phyloP scores from a whole-genome alignment of 1,139 yeast species.

The Sporopachydermia cereana region DNA sequence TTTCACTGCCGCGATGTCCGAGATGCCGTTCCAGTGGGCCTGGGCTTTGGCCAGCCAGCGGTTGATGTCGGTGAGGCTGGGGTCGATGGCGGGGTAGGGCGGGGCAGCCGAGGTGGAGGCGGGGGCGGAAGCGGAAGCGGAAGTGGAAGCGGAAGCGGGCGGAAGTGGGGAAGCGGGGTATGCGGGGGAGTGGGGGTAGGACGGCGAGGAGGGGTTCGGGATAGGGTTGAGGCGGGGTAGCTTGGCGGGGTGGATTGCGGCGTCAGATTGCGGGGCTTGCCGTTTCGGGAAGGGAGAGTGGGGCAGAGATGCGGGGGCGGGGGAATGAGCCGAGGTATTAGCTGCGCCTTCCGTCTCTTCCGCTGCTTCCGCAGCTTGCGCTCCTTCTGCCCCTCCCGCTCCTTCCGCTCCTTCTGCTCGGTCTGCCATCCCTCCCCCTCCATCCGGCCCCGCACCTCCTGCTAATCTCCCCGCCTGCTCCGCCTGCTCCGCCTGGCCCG shows the following conservation, averaged over 20 bases:
- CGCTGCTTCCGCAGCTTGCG: neutral
- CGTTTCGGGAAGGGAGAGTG: neutral
- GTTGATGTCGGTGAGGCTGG: neutral
- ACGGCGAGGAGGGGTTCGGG: neutral
- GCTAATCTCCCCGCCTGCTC: neutral
- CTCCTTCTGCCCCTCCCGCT: neutral
- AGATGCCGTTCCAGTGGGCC: neutral
- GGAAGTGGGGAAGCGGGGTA: neutral
- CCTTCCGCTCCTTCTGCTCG: neutral
- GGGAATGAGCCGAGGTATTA: neutral
- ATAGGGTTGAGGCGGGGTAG: neutral
- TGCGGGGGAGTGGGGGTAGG: too few relatives aligned
- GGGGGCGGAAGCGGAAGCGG: neutral
- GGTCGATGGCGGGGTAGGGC: too few relatives aligned
- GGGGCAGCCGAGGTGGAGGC: too few relatives aligned
- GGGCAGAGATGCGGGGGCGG: neutral
- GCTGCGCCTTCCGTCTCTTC: neutral
- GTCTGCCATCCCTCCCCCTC: neutral
- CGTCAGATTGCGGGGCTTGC: neutral
- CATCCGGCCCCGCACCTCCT: neutral
- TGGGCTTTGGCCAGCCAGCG: conserved; percentile 1
- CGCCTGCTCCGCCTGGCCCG: neutral
- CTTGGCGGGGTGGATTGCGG: neutral
- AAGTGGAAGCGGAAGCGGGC: too few relatives aligned
- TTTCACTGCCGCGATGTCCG: conserved; percentile 2